Conservation (phyloP, 1,284 basidiomycete genomes). For the Hymenochaete sp. region DNA sequence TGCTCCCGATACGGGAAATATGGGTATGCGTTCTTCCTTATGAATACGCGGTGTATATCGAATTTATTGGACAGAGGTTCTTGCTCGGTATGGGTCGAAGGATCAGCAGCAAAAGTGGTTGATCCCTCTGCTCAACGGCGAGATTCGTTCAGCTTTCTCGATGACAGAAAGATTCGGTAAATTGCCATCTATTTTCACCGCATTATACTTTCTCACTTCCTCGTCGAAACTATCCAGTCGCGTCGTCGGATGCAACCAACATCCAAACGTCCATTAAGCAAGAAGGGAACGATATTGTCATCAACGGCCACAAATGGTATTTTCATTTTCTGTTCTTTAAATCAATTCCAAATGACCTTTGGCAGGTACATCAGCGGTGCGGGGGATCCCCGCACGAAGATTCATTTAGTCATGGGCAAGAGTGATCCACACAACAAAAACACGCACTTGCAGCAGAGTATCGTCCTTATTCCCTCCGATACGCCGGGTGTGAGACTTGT, state of each 20-base stretch:
- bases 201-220: constrained; percentile 13
- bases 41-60: constrained; percentile 4
- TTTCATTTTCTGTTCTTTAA: constrained; percentile 11
- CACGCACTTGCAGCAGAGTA: constrained; percentile 79
- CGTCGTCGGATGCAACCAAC: constrained; percentile 95
- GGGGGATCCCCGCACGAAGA: constrained; percentile 81
- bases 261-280: constrained; percentile 83
- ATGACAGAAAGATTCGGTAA: constrained; percentile 90
- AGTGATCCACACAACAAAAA: constrained; percentile 70
- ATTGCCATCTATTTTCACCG: constrained; percentile 21
- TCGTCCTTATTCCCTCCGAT: constrained; percentile 88
- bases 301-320: constrained; percentile 96
- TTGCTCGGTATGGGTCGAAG: constrained; percentile 85
- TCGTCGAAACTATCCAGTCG: constrained; percentile 43
- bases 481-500: constrained; percentile 83
- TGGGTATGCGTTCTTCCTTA: constrained; percentile 50
- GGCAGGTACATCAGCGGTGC: constrained; percentile 98
- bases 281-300: constrained; percentile 84
- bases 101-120: constrained; percentile 93
- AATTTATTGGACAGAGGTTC: constrained; percentile 65
- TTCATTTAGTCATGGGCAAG: constrained; percentile 94
- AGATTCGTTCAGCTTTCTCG: constrained; percentile 88
- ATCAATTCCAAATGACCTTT: too few species aligned
- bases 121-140: constrained; percentile 78
- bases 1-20: constrained; percentile 93